Base-by-base conservation (phyloP, 352 stramenopile species). In the Phytophthora brassicae region DNA sequence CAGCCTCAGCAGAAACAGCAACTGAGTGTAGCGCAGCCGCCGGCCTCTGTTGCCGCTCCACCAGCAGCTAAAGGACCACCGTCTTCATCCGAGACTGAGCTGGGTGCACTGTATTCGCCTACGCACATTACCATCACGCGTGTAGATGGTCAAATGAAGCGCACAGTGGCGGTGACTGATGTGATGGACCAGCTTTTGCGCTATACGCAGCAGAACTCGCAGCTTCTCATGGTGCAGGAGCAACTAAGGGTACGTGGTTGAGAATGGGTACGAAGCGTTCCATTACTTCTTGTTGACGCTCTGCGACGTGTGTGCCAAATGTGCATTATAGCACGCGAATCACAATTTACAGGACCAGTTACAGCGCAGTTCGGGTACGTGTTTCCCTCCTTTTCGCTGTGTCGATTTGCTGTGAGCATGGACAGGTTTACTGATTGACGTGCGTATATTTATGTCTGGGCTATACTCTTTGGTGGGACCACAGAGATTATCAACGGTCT, bases 181-280 rank as follows among this genome's bases (percentile, higher is more conserved):
- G 82, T 91, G 61, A 93, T 93, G 84, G 82, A 90, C 54, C 82
- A 93, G 56, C 60, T 93, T 28, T 62, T 89, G 46, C 62, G 65
- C 33, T 91, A 84, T 54, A 81, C 79, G 42, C 75, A 91, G 53
- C 74, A 87, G 35, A 92, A 90, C 69, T 54, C 69, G 50, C 79
- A 88, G 56, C 74, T 86, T 17, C 69, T 84, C 19, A 60, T 73
- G 53, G 64, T 84, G 61, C 76, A 88, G 56, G 66, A 88, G 23
- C 81, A 92, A 60, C 66, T 90, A 24, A 84, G 75, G 56, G 81
- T 91, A 62, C 46, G 75, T 75, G n/a, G 20, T 20, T 44, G 29
- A 35, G 1, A 23, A 23, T 42, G 17, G 31, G 24, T 12, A 9
- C 8, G 13, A 35, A 35, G n/a, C 46, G 4, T 31, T 31, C 8